Evolutionary conservation across 2,329 filamentous ascomycete species (phyloP).

Genomic region (Apiospora kogelbergensis): DNA sequence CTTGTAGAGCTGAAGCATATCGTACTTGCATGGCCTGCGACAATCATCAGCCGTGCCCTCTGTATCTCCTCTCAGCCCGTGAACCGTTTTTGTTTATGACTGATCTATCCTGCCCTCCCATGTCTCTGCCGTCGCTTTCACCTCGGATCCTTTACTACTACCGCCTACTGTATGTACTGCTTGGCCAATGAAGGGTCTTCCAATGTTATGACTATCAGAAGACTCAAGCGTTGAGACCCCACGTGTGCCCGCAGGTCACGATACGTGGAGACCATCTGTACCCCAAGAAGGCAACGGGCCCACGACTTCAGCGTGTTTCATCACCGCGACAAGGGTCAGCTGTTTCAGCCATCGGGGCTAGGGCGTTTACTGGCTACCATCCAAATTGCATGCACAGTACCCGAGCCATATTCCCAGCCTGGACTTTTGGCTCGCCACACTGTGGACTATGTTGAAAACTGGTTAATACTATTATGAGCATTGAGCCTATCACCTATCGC

Average conservation of each 20-base stretch:
- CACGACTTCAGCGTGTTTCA: slow-evolving; percentile 3
- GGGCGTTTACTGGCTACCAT: not conserved
- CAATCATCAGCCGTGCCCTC: no score
- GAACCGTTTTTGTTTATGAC: not conserved
- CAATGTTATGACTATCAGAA: not conserved
- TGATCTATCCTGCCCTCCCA: not conserved
- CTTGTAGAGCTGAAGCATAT: not conserved
- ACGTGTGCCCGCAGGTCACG: not conserved
- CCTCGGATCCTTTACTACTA: not conserved
- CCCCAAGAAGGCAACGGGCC: not conserved
- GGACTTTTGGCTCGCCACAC: not conserved
- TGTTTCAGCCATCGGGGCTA: not conserved
- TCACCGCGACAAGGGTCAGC: not conserved
- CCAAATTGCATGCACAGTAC: not conserved
- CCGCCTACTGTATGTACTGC: not conserved
- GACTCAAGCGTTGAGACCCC: not conserved
- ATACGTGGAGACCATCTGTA: not conserved
- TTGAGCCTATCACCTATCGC: no score
- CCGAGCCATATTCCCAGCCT: not conserved
- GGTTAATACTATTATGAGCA: not conserved
- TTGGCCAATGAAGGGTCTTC: not conserved
- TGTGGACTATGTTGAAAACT: not conserved
- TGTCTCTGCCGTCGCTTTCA: not conserved
- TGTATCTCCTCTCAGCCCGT: no score
- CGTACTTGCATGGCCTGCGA: not conserved